Conservation (phyloP, 192 early-diverging fungal genomes). For the Entomortierella chlamydospora region DNA sequence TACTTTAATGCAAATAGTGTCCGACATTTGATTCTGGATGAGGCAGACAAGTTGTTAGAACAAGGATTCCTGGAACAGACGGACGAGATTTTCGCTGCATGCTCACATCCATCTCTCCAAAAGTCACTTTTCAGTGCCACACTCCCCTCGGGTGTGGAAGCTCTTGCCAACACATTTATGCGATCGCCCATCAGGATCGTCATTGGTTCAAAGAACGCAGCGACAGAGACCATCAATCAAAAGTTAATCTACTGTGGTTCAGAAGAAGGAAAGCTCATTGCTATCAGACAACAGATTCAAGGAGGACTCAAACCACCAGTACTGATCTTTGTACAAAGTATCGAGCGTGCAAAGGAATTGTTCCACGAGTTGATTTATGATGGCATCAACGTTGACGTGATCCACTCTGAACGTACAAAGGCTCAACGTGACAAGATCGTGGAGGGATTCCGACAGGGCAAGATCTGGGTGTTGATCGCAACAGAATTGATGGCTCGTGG, state of each 20-base stretch:
- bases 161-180: constrained; percentile 95
- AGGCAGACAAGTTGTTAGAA: constrained; percentile 87
- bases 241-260: constrained; percentile 90
- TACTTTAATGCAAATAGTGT: constrained; percentile 62
- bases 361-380: constrained; percentile 97
- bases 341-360: constrained; percentile 96
- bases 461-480: constrained; percentile 95
- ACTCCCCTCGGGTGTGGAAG: constrained; percentile 89
- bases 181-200: constrained; percentile 87
- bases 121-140: constrained; percentile 95
- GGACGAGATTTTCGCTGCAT: constrained; percentile 89
- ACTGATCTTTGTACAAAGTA: constrained; percentile 97
- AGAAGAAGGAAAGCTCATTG: constrained; percentile 94
- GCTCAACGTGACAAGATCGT: constrained; percentile 92
- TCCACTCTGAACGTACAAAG: constrained; percentile 95
- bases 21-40: constrained; percentile 81
- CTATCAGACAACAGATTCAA: constrained; percentile 89
- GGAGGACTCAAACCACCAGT: constrained; percentile 90
- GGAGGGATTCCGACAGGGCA: constrained; percentile 88
- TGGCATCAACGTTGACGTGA: constrained; percentile 98
- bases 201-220: constrained; percentile 91
- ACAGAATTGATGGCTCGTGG: constrained; percentile 98
- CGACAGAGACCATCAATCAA: constrained; percentile 92
- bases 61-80: constrained; percentile 89
- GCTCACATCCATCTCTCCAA: constrained; percentile 78